Evolutionary conservation across 768 basidiomycete species (phyloP).

Genomic region (Lactifluus hygrophoroides): DNA sequence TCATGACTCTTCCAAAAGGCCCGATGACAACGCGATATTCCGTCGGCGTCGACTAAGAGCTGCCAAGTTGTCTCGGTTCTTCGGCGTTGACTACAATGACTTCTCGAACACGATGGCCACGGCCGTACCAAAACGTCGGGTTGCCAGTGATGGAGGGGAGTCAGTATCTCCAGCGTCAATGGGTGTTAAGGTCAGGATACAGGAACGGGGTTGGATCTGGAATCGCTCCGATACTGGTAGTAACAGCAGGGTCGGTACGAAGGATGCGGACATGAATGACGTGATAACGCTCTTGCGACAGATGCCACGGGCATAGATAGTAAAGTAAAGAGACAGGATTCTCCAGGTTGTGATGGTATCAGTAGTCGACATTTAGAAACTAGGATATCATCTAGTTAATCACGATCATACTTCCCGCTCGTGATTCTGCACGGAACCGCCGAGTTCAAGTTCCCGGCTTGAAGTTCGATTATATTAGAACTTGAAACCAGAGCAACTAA

Average conservation of each 20-base stretch:
- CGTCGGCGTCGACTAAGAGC: slow-evolving; percentile 35
- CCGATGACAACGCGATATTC: slow-evolving; percentile 18
- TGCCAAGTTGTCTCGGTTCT: slow-evolving; percentile 50
- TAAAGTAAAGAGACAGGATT: background rate
- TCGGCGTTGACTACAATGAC: slow-evolving; percentile 44
- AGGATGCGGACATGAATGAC: slow-evolving; percentile 17
- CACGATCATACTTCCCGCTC: background rate
- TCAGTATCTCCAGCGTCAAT: background rate
- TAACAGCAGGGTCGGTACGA: background rate
- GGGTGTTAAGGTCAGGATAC: slow-evolving; percentile 11
- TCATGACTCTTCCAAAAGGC: background rate
- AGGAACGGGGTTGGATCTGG: slow-evolving; percentile 16
- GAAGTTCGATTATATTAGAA: background rate
- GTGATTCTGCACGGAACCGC: background rate
- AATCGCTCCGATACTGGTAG: background rate
- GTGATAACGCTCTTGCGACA: slow-evolving; percentile 19
- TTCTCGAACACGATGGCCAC: slow-evolving; percentile 24
- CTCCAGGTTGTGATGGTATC: background rate
- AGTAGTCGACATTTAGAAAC: background rate
- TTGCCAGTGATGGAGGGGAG: background rate
- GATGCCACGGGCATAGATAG: slow-evolving; percentile 19
- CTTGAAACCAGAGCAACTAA: background rate
- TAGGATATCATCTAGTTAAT: background rate
- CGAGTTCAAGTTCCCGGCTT: background rate
- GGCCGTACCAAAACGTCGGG: background rate